Evolutionary conservation across 2,329 filamentous ascomycete species (phyloP), one percentile per base, ranked within the genome.

Genomic region (Neoscytalidium dimidiatum): DNA sequence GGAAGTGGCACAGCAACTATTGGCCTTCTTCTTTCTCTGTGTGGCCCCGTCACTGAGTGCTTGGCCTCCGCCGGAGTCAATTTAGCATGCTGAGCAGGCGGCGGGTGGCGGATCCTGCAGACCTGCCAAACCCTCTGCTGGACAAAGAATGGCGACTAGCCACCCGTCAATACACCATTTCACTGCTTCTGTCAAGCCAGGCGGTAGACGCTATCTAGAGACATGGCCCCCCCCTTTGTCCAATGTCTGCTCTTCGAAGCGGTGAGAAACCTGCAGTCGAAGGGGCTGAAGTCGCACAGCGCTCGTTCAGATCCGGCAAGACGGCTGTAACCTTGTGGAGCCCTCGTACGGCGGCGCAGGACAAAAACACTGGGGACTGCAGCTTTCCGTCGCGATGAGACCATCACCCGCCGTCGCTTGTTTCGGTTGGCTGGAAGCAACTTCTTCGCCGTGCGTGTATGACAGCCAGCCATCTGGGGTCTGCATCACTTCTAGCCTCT

Each of bases 231-330:
- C 17, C 13, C n/a, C 56, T 60, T 48, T 60, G 41, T 60, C 56
- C 56, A 31, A 33, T 60, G 56, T 60, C 41, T 48, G 26, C 28
- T 52, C 3, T n/a, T 56, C 35, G 61, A 48, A 35, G 49, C 61
- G 61, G 61, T 64, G 48, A 64, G 51, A 31, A 41, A 23, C 11
- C 31, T 57, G 51, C 51, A 64, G 49, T 51, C 62, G 62, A 53
- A 48, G 62, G 62, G 51, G 41, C 41, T 56, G 38, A 44, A 28
- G 51, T 48, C 28, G 51, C 51, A 56, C 62, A 38, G 23, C 62
- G 35, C 29, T 46, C 11, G 14, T 21, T 64, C 41, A 57, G 51
- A 51, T 64, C 62, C 52, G 38, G 62, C 41, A 64, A 64, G 17
- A 64, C 21, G 52, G 41, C 52, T 64, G 62, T 52, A 23, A 64